Evolutionary conservation across 257 asterid genomes (phyloP).

Genomic region (Coffea eugenioides): DNA sequence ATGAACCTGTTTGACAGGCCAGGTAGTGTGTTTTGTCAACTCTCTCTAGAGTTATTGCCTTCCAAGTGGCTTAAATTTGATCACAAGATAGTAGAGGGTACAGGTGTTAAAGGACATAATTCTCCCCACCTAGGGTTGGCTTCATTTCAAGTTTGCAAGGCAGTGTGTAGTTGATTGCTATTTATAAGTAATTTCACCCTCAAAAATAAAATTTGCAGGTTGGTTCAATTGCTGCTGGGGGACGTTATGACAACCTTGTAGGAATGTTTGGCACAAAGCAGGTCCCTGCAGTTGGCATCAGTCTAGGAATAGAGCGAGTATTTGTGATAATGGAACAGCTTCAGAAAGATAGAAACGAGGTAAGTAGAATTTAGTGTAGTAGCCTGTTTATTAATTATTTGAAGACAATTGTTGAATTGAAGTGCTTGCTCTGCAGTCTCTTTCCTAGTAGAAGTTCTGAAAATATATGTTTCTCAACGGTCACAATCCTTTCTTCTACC

Average conservation of each 20-base stretch:
- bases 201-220: constrained; percentile 44
- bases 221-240: constrained; percentile 98
- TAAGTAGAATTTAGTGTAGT: constrained; percentile 6
- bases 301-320: constrained; percentile 93
- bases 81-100: background rate
- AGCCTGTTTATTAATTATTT: background rate
- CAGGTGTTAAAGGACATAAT: background rate
- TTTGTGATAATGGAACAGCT: constrained; percentile 86
- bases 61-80: background rate
- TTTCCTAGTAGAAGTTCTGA: background rate
- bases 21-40: background rate
- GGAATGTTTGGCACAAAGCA: constrained; percentile 83
- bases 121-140: background rate
- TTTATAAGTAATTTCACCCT: background rate
- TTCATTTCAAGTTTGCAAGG: too few relatives aligned
- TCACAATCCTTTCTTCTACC: background rate
- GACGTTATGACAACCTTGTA: constrained; percentile 88
- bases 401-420: background rate
- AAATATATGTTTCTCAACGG: background rate
- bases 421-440: background rate
- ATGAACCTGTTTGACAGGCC: background rate
- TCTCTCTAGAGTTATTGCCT: background rate
- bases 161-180: background rate
- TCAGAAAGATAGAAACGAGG: constrained; percentile 68
- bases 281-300: constrained; percentile 94